These are phyloP conservation scores for Hansfordia pulvinata DNA, from an alignment of 2,329 filamentous ascomycete genomes.

Conservation along the genomic window DNA sequence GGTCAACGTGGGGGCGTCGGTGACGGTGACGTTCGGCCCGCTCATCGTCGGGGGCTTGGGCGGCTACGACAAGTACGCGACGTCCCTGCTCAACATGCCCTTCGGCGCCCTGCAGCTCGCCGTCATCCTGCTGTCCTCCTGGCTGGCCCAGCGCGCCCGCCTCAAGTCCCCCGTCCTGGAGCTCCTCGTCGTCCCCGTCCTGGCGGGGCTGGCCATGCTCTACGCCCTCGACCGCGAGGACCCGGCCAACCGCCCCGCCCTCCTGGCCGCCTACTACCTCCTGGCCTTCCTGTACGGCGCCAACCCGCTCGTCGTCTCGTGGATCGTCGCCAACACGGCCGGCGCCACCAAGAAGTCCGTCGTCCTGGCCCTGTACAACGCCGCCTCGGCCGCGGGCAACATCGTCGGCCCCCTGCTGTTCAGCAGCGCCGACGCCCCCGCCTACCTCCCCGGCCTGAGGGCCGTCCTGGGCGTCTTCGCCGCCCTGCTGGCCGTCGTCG, in stretches of 20 bases:
- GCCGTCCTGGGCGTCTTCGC: slow-evolving; percentile 50
- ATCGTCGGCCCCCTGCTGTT: slow-evolving; percentile 53
- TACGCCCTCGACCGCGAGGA: slow-evolving; percentile 5
- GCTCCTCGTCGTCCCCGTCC: slow-evolving; percentile 40
- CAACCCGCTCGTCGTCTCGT: slow-evolving; percentile 47
- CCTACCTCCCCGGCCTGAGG: slow-evolving; percentile 41
- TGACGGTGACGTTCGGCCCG: slow-evolving; percentile 42
- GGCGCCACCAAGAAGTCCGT: slow-evolving; percentile 59
- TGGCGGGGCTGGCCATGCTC: slow-evolving; percentile 31
- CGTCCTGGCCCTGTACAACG: slow-evolving; percentile 49
- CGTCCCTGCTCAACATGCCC: slow-evolving; percentile 40
- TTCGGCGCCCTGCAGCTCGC: slow-evolving; percentile 42
- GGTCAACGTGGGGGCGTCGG: slow-evolving; percentile 49
- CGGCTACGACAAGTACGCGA: slow-evolving; percentile 33
- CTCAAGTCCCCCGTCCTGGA: slow-evolving; percentile 43
- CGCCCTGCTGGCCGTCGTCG: slow-evolving; percentile 38
- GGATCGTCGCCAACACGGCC: slow-evolving; percentile 49
- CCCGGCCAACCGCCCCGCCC: slow-evolving; percentile 42
- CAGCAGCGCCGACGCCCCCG: slow-evolving; percentile 41
- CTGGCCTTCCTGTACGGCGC: slow-evolving; percentile 36
- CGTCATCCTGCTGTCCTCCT: slow-evolving; percentile 37
- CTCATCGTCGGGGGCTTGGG: slow-evolving; percentile 39
- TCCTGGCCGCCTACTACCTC: slow-evolving; percentile 21
- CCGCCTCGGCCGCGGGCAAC: slow-evolving; percentile 53
- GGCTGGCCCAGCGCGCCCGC: slow-evolving; percentile 36